Base-by-base conservation (phyloP, 2,329 filamentous ascomycete species). In the Graphilbum fragrans region DNA sequence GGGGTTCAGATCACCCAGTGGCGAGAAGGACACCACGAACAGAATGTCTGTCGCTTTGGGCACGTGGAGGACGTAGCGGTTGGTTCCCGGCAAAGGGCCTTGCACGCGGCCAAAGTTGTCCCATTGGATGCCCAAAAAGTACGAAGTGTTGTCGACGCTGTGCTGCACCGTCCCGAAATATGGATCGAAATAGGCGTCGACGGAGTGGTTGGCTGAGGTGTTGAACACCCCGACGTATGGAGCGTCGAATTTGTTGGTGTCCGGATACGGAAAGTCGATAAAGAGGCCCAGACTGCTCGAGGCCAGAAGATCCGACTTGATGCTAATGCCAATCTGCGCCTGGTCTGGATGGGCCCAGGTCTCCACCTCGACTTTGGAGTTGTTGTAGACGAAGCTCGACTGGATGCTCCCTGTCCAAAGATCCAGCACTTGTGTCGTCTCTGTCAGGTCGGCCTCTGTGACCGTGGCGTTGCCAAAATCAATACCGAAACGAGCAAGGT, bases 141-240 rank as follows among this genome's bases (percentile, higher is more conserved):
- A 72, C 0, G 2, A 60, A 65, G 1, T 56, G 34, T 40, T 40
- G 37, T 62, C 57, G 41, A 57, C 59, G 1, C 60, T 64, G 2
- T 56, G 67, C 29, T 52, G 55, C 38, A 71, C 66, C 3, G 46
- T 56, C 18, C 64, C 65, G 16, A 52, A 52, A 19, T 50, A 50
- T 1, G 48, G 41, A 12, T 50, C 53, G 4, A 42, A 45, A 11
- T 49, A 38, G 12, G 46, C 45, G 0, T 43, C 52, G 0, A 68
- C 71, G 3, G 51, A 59, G 46, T 72, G 67, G 14, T 61, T 61
- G 6, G 53, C 53, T 1, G 67, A 65, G 5, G 61, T 62, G 49
- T 71, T 68, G 54, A 65, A 71, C 5, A 69, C 52, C 1, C 70
- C 70, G 2, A 74, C 69, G 45, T 67, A 74, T 1, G 70, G 69